Conservation (phyloP, 768 basidiomycete species). For the Suillus placidus region DNA sequence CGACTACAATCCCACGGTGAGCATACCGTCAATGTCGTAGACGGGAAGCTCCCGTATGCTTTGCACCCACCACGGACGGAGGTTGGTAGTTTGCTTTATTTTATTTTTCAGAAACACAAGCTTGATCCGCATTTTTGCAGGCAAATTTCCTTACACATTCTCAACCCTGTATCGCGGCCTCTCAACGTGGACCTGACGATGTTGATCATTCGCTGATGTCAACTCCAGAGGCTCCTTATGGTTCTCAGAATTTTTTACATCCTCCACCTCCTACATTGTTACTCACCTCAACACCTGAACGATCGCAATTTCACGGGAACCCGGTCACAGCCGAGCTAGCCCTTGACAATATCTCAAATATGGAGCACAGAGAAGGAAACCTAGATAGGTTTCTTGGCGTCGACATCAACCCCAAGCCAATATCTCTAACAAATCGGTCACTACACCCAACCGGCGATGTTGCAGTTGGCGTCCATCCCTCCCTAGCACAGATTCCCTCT, state of each 20-base stretch:
- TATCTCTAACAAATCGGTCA: not conserved
- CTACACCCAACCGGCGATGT: conserved; percentile 11
- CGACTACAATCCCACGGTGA: not conserved
- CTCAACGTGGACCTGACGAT: not conserved
- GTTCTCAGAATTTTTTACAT: not conserved
- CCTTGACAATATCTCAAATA: not conserved
- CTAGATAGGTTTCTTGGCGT: not conserved
- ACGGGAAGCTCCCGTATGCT: not conserved
- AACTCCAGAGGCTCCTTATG: not conserved
- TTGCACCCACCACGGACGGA: not conserved
- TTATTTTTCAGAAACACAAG: not conserved
- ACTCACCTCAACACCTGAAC: not conserved
- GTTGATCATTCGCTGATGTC: not conserved
- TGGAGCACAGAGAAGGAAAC: not conserved
- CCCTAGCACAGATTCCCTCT: conserved; percentile 4
- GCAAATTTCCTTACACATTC: not conserved
- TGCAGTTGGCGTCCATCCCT: conserved; percentile 3
- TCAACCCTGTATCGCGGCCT: not conserved
- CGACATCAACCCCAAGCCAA: conserved; percentile 2
- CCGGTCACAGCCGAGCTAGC: not conserved
- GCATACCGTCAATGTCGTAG: no score
- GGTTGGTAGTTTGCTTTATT: not conserved
- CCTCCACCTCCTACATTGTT: not conserved
- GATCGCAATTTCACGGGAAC: not conserved
- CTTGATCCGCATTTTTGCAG: conserved; percentile 13